Evolutionary conservation across 371 early-diverging fungal species (phyloP).

Genomic region (Apophysomyces ossiformis): DNA sequence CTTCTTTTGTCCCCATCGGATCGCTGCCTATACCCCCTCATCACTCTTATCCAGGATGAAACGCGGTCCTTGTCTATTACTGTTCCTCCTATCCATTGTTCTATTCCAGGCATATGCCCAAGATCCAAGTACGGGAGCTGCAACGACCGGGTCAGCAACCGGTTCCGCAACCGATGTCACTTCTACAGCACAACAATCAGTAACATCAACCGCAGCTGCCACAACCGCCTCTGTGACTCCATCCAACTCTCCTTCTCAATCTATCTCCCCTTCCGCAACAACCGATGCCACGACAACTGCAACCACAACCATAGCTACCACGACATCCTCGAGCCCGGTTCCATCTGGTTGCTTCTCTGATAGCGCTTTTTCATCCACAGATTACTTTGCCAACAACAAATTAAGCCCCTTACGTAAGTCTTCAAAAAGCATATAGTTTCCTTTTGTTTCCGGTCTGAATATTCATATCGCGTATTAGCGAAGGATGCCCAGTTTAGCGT

Average conservation of each 20-base stretch:
- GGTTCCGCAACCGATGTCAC: not conserved
- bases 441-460: not conserved
- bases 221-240: slow-evolving; percentile 7
- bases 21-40: slow-evolving; percentile 7
- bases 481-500: slow-evolving; percentile 28
- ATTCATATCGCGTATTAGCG: slow-evolving; percentile 3
- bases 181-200: not conserved
- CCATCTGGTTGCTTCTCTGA: slow-evolving; percentile 23
- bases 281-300: slow-evolving; percentile 13
- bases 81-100: not conserved
- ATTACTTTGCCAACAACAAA: slow-evolving; percentile 27
- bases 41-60: not conserved
- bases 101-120: slow-evolving; percentile 4
- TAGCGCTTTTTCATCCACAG: slow-evolving; percentile 22
- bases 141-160: not conserved
- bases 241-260: slow-evolving; percentile 8
- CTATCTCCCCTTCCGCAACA: not conserved
- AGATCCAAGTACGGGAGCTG: not conserved
- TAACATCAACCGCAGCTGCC: slow-evolving; percentile 7
- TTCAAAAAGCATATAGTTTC: not conserved
- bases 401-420: slow-evolving; percentile 17
- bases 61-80: not conserved
- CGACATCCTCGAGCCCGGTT: not conserved
- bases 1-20: not conserved
- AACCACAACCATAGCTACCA: not conserved